A percentile compares a stretch with the other conserved stretches of the same genome.
These are phyloP conservation scores for Diversispora epigaea DNA, from an alignment of 192 early-diverging fungal species.

Conservation along the genomic window DNA sequence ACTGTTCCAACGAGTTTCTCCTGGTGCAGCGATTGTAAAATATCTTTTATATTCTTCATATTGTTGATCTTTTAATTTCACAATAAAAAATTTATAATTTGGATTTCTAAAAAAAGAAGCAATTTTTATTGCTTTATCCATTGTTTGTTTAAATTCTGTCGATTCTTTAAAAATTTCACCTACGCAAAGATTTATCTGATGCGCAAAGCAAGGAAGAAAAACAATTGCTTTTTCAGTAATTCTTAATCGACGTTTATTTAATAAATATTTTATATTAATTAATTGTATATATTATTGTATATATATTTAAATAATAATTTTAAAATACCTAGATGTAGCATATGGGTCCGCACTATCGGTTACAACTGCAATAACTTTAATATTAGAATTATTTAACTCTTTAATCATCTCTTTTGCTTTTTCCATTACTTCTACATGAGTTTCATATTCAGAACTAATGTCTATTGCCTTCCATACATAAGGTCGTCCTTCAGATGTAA, in stretches of 20 bases:
- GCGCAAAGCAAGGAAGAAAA: background rate
- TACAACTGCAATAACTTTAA: background rate
- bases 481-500: background rate
- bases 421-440: background rate
- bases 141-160: background rate
- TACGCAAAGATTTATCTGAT: background rate
- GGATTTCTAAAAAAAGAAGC: background rate
- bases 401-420: background rate
- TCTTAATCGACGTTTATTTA: background rate
- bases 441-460: background rate
- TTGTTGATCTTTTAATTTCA: background rate
- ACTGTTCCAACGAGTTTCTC: background rate
- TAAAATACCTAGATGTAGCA: background rate
- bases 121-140: background rate
- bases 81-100: slow-evolving; percentile 6
- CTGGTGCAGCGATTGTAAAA: background rate
- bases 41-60: background rate
- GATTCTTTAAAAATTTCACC: slow-evolving; percentile 17
- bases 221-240: background rate
- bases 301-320: background rate
- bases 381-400: background rate
- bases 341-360: slow-evolving; percentile 5
- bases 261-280: background rate
- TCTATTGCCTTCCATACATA: background rate
- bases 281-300: background rate